phyloP scores from a whole-genome alignment of 2,329 filamentous ascomycete genomes.

The Colletotrichum limetticola region DNA sequence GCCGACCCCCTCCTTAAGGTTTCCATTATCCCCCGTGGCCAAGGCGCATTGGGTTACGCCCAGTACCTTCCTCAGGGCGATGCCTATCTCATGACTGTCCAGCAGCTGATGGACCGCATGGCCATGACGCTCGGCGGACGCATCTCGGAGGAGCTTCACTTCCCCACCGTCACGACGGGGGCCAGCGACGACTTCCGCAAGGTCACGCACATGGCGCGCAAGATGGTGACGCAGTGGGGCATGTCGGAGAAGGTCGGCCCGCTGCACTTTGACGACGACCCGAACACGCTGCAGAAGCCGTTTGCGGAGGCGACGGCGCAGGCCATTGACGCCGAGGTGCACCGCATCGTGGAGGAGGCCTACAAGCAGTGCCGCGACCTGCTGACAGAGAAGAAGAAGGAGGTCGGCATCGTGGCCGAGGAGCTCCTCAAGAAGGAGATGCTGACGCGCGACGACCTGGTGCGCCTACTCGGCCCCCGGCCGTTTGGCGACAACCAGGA shows the following conservation, averaged over 20 bases:
- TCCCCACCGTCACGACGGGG: constrained; percentile 94
- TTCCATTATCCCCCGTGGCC: constrained; percentile 96
- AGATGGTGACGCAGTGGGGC: constrained; percentile 99
- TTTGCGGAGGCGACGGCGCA: constrained; percentile 95
- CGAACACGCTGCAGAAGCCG: constrained; percentile 88
- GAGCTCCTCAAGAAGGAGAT: constrained; percentile 94
- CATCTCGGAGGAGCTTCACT: constrained; percentile 95
- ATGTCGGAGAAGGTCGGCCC: constrained; percentile 97
- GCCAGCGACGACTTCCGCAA: constrained; percentile 99
- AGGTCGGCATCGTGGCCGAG: constrained; percentile 91
- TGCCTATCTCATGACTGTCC: constrained; percentile 93
- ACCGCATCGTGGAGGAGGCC: constrained; percentile 89
- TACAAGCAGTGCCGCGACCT: constrained; percentile 91
- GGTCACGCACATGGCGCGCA: constrained; percentile 93
- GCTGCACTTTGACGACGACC: constrained; percentile 87
- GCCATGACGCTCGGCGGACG: constrained; percentile 98
- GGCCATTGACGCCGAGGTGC: constrained; percentile 91
- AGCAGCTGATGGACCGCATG: constrained; percentile 99
- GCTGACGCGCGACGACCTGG: constrained; percentile 89
- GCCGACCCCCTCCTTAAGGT: constrained; percentile 99
- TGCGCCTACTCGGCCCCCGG: constrained; percentile 84
- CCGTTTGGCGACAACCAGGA: constrained; percentile 88
- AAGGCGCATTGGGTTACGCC: constrained; percentile 93
- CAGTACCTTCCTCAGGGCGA: constrained; percentile 95
- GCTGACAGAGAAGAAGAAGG: constrained; percentile 84